Conservation (phyloP, 116 monocot species). For the Posidonia oceanica region DNA sequence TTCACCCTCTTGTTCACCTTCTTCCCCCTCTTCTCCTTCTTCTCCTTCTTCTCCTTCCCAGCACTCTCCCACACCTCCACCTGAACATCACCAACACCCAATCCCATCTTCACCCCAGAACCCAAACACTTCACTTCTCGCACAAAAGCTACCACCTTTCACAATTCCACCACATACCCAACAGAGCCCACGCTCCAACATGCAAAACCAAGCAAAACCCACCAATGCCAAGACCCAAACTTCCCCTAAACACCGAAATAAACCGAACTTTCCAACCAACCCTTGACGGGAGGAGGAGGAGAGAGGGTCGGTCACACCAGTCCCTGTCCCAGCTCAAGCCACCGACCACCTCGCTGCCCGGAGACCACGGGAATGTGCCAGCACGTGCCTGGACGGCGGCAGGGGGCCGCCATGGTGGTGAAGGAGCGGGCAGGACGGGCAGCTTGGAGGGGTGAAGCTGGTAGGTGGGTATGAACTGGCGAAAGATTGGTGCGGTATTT, state of each 20-base stretch:
- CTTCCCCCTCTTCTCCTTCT: constrained; percentile 6
- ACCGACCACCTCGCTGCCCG: neutral
- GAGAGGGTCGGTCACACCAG: too few relatives aligned
- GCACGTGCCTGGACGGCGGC: too few relatives aligned
- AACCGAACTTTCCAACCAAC: neutral
- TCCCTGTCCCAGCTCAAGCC: neutral
- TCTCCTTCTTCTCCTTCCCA: constrained; percentile 2
- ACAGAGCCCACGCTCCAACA: too few relatives aligned
- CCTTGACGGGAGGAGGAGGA: neutral
- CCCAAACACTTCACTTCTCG: neutral
- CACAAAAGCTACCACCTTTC: neutral
- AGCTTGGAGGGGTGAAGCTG: constrained; percentile 5
- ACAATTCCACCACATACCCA: neutral
- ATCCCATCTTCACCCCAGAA: constrained; percentile 14
- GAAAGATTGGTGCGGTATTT: neutral
- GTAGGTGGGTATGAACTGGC: neutral
- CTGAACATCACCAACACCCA: constrained; percentile 11
- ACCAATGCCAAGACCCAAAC: neutral
- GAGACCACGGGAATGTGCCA: neutral
- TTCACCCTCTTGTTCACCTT: neutral
- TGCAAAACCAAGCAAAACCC: neutral
- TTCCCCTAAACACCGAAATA: neutral
- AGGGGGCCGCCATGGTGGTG: neutral
- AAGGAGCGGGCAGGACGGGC: constrained; percentile 3
- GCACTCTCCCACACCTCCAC: constrained; percentile 8